phyloP scores from a whole-genome alignment of 495 filamentous ascomycete genomes.

The Achaetomiella virescens region DNA sequence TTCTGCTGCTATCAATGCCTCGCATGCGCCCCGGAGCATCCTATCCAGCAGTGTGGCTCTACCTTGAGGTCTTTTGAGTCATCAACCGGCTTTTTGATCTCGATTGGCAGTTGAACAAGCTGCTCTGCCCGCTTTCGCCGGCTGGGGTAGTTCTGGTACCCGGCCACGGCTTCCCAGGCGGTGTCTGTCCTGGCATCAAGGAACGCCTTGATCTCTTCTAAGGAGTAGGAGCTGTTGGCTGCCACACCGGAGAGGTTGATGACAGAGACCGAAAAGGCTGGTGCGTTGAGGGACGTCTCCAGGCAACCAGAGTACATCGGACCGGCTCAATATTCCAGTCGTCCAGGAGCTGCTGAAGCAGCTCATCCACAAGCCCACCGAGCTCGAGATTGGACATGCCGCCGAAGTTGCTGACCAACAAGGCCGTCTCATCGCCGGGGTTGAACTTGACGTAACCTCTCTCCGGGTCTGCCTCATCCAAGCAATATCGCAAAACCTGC shows the following conservation, averaged over 20 bases:
- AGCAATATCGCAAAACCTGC: conserved; percentile 46
- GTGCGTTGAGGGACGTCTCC: conserved; percentile 57
- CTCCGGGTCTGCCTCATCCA: conserved; percentile 51
- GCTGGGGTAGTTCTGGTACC: conserved; percentile 24
- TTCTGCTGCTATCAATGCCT: conserved; percentile 47
- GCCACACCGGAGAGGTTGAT: conserved; percentile 50
- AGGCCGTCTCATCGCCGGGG: conserved; percentile 46
- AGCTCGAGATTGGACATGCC: conserved; percentile 57
- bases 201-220: conserved; percentile 46
- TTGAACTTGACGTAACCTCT: conserved; percentile 54
- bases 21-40: conserved; percentile 47
- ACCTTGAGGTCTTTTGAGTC: conserved; percentile 37
- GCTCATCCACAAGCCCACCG: conserved; percentile 49
- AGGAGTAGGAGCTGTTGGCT: conserved; percentile 34
- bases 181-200: conserved; percentile 51
- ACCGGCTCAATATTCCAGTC: conserved; percentile 40
- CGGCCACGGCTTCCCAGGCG: conserved; percentile 42
- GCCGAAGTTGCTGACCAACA: conserved; percentile 59
- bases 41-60: conserved; percentile 41
- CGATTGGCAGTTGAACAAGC: conserved; percentile 34
- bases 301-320: conserved; percentile 42
- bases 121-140: conserved; percentile 37
- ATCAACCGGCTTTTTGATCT: conserved; percentile 27
- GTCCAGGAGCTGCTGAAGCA: conserved; percentile 42
- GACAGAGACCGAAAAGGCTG: conserved; percentile 55